Conservation (phyloP, 148 eudicot genomes). For the Talinum fruticosum region DNA sequence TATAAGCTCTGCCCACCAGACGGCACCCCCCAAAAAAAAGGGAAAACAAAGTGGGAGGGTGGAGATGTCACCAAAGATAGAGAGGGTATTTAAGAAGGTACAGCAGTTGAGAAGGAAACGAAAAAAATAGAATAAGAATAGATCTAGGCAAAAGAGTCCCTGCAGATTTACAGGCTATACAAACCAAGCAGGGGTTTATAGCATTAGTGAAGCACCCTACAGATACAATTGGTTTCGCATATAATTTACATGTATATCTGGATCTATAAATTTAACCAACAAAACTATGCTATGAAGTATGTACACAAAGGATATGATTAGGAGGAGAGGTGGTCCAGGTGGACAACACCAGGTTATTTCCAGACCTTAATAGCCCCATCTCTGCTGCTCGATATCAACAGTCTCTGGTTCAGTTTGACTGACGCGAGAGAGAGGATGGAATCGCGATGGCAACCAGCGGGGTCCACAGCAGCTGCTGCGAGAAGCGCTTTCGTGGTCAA, state of each 20-base stretch:
- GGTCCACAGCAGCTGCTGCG: conserved; percentile 88
- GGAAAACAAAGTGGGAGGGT: too few species aligned
- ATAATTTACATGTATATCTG: conserved; percentile 6
- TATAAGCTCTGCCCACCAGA: too few species aligned
- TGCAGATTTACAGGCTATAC: too few species aligned
- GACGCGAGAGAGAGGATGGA: conserved; percentile 27
- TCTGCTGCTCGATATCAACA: conserved; percentile 84
- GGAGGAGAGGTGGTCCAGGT: not conserved
- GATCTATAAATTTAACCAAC: conserved; percentile 9
- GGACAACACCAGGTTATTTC: conserved; percentile 38
- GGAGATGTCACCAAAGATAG: too few species aligned
- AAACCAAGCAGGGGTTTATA: not conserved
- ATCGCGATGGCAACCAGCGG: conserved; percentile 97
- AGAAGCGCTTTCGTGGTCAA: conserved; percentile 68
- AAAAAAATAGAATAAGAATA: too few species aligned
- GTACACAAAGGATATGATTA: conserved; percentile 26
- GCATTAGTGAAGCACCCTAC: conserved; percentile 5
- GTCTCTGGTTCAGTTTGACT: conserved; percentile 82
- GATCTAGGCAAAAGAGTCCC: too few species aligned
- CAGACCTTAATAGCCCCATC: conserved; percentile 97
- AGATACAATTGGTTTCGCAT: not conserved
- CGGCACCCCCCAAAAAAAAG: too few species aligned
- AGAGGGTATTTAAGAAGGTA: too few species aligned
- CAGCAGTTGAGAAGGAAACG: too few species aligned
- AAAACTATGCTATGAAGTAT: too few species aligned